Conservation (phyloP, 148 eudicot species). For the Suaeda aralocaspica region DNA sequence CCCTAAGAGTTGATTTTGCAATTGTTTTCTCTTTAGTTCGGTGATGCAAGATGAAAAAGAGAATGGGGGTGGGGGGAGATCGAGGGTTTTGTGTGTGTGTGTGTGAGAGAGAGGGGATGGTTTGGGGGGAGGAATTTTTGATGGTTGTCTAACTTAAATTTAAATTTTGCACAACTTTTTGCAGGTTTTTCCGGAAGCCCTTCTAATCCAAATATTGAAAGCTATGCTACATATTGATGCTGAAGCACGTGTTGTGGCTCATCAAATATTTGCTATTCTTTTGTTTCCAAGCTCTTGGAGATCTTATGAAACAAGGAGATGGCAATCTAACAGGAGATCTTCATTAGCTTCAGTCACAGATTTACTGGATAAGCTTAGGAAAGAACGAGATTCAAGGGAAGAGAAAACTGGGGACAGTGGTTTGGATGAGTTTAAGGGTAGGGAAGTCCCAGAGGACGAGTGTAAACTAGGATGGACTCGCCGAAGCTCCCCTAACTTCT, state of each 20-base stretch:
- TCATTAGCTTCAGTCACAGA: constrained; percentile 68
- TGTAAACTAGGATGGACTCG: constrained; percentile 48
- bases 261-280: constrained; percentile 71
- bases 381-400: constrained; percentile 45
- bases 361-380: constrained; percentile 78
- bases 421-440: constrained; percentile 44
- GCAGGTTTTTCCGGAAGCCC: constrained; percentile 87
- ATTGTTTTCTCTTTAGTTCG: background rate
- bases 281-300: constrained; percentile 52
- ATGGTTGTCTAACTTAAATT: background rate
- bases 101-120: too few relatives aligned
- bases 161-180: background rate
- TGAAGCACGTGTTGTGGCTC: constrained; percentile 80
- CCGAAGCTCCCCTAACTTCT: constrained; percentile 61
- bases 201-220: constrained; percentile 80
- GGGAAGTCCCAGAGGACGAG: constrained; percentile 49
- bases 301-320: constrained; percentile 45
- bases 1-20: background rate
- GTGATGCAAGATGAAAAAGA: too few relatives aligned
- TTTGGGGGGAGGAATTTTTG: background rate
- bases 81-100: too few relatives aligned
- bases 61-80: too few relatives aligned
- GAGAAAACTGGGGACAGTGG: constrained; percentile 36
- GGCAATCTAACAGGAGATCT: constrained; percentile 49
- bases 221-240: constrained; percentile 77